Base-by-base conservation (phyloP, 2,329 filamentous ascomycete species). In the Canariomyces notabilis region DNA sequence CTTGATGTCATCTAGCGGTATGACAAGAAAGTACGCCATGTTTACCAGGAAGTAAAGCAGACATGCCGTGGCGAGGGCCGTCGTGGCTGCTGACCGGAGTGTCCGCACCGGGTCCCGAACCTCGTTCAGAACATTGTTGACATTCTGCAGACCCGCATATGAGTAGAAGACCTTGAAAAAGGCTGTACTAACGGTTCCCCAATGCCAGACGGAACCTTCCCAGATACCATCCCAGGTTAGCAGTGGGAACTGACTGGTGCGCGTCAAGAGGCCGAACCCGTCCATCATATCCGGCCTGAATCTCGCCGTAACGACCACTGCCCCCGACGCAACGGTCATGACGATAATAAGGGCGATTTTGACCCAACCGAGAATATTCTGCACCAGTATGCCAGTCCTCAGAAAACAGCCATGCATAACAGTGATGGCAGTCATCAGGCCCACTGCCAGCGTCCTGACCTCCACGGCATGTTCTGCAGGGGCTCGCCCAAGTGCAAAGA, bases 91-190 rank as follows among this genome's bases (percentile, higher is more conserved):
- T 0, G 77, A 78, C 42, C 76, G 80, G 14, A 87, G 62, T 0
- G 83, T 87, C 12, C 75, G 67, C 0, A 87, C 74, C 0, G 84
- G 84, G 49, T 87, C 73, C 49, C 79, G 79, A 16, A 87, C 82
- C 59, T 87, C 83, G 58, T 83, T 85, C 41, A 87, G 68, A 4
- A 87, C 83, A 54, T 86, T 83, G 63, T 82, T 85, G 51, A 82
- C 72, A 49, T 86, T 87, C 42, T 72, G 76, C 11, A 84, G 67
- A 0, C 84, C 83, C 0, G 80, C 72, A 46, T 85, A 87, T 0
- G 82, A 83, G 60, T 86, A 86, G 36, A 83, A 79, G 0, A 87
- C 79, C 55, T 83, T 82, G 66, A 83, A 82, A 0, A 87, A 64
- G 0, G 82, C 75, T 0, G 83, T 85, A 0, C 81, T 78, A n/a